Percentiles rank a stretch among this genome's conserved stretches.
Conservation (phyloP, 192 early-diverging fungal genomes). For the Phycomyces nitens region DNA sequence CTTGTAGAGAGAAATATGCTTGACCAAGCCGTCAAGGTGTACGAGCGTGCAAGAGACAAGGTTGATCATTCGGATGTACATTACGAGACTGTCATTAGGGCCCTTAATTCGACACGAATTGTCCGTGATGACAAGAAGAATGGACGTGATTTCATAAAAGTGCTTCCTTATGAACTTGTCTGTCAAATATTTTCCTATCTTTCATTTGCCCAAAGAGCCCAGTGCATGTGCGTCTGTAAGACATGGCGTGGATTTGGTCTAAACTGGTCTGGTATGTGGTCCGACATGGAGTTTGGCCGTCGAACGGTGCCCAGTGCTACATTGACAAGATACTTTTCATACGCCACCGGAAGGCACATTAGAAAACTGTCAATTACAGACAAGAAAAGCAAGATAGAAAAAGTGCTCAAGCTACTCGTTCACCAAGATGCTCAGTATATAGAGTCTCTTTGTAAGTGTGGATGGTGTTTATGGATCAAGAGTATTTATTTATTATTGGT, state of each 20-base stretch:
- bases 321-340: slow-evolving; percentile 3
- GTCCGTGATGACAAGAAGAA: no score
- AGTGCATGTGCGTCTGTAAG: slow-evolving; percentile 3
- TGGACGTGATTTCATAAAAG: slow-evolving; percentile 5
- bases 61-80: not conserved
- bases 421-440: slow-evolving; percentile 8
- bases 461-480: not conserved
- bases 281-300: slow-evolving; percentile 8
- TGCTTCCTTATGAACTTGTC: slow-evolving; percentile 10
- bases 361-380: not conserved
- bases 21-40: not conserved
- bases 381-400: not conserved
- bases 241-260: slow-evolving; percentile 12
- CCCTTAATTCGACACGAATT: no score
- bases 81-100: not conserved
- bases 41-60: not conserved
- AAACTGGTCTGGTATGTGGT: slow-evolving; percentile 16
- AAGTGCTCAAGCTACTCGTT: slow-evolving; percentile 4
- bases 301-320: not conserved
- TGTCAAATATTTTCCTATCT: slow-evolving; percentile 5
- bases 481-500: not conserved
- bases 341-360: slow-evolving; percentile 8
- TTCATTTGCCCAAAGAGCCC: slow-evolving; percentile 4
- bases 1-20: not conserved
- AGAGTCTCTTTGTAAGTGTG: slow-evolving; percentile 2